These are phyloP conservation scores for Hura crepitans DNA, from an alignment of 441 rosid genomes.

Conservation along the genomic window DNA sequence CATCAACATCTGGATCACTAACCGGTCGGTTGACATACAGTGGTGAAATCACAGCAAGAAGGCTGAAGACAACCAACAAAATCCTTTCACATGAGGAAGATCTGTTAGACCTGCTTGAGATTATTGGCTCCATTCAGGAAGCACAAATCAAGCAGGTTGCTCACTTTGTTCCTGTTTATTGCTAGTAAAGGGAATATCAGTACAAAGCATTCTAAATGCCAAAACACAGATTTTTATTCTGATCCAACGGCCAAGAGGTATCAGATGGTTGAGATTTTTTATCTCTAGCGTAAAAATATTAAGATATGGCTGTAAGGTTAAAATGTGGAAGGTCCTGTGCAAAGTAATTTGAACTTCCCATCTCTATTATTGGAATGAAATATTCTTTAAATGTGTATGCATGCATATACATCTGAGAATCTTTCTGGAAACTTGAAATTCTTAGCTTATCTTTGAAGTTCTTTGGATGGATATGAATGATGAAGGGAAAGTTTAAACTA, in stretches of 20 bases:
- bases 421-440: conserved; percentile 24
- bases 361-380: conserved; percentile 7
- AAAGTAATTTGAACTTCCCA: neutral
- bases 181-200: neutral
- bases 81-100: conserved; percentile 47
- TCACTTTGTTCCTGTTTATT: conserved; percentile 9
- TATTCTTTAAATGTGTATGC: neutral
- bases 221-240: neutral
- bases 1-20: conserved; percentile 46
- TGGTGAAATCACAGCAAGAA: conserved; percentile 70
- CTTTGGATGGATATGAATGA: conserved; percentile 21
- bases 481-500: conserved; percentile 14
- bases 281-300: no score
- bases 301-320: neutral
- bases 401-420: conserved; percentile 18
- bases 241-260: neutral
- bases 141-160: conserved; percentile 9
- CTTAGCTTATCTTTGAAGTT: conserved; percentile 27
- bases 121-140: conserved; percentile 36
- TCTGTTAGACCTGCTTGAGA: conserved; percentile 26
- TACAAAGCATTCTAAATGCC: neutral
- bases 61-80: conserved; percentile 49
- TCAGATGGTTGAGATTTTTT: conserved; percentile 5
- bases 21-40: conserved; percentile 52
- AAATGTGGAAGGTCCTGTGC: neutral